Base-by-base conservation (phyloP, 192 early-diverging fungal genomes). In the Coemansia sp. region DNA sequence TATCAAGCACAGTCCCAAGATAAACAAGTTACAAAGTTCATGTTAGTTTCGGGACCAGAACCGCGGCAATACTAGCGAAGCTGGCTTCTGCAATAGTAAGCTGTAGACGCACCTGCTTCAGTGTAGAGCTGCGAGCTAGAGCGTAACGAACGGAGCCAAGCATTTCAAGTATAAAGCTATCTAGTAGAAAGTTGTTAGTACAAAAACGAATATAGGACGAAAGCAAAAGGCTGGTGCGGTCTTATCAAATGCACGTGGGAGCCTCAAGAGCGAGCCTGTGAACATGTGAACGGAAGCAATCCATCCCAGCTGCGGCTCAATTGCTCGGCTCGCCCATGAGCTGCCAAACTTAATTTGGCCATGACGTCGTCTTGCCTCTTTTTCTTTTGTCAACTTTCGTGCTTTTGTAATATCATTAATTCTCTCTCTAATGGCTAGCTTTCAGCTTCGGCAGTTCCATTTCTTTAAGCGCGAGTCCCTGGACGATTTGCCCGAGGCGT, bases 381-480 rank as follows among this genome's bases (percentile, higher is more conserved):
- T 25, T 38, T 38, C 17, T 55, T 42, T 51, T n/a, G 48, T 38
- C 10, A 41, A 19, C 8, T 25, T 37, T 39, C 10, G 7, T 32
- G 14, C 48, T 36, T 27, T 34, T 64, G 27, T 58, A 45, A n/a
- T 19, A 19, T 21, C 19, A 8, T 48, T 32, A 14, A 21, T 45
- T 21, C 62, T 44, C 25, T 25, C 36, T 41, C 39, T 60, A 68
- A 84, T 84, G 82, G 71, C 77, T 21, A 78, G 72, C 66, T 84
- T 80, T 55, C 77, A 78, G 42, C 59, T 84, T 21, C 70, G 82
- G 44, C 82, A 84, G 68, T 84, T 84, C 68, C 77, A 80, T 66
- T 84, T 84, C 39, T 84, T 78, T 50, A 84, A 76, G 68, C 82
- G 77, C 68, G 77, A 76, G 68, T 17, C 66, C 12, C 59, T 84